Percentiles rank a stretch among this genome's conserved stretches.
Evolutionary conservation across 495 filamentous ascomycete genomes (phyloP).

Genomic region (Talaromyces ruber): DNA sequence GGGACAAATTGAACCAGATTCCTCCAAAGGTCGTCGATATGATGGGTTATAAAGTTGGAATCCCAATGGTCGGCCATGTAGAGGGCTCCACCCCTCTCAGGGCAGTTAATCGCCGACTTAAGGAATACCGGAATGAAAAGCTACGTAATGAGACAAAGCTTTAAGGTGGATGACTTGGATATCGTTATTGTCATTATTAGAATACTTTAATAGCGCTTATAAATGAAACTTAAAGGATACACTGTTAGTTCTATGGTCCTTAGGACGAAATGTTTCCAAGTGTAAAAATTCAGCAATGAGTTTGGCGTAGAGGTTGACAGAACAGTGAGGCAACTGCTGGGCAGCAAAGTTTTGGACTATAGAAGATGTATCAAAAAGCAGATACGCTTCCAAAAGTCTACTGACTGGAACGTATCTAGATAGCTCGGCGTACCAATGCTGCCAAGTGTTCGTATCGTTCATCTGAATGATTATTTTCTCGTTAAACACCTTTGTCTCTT

Average conservation of each 20-base stretch:
- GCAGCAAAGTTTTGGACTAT: no score
- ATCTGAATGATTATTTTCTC: no score
- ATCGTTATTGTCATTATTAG: background rate
- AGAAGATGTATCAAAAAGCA: no score
- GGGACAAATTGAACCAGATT: background rate
- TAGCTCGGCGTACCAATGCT: no score
- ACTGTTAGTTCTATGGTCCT: background rate
- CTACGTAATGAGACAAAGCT: background rate
- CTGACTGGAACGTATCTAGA: no score
- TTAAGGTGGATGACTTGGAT: background rate
- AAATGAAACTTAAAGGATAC: background rate
- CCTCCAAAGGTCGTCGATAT: background rate
- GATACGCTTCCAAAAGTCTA: no score
- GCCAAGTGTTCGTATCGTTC: no score
- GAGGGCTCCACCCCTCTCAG: background rate
- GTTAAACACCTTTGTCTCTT: no score
- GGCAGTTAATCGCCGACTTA: background rate
- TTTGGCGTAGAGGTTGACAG: no score
- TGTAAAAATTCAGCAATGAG: background rate
- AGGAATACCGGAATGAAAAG: background rate
- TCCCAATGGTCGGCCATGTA: background rate
- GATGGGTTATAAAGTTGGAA: constrained; percentile 3
- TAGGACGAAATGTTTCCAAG: background rate
- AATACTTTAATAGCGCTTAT: background rate
- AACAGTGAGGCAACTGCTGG: no score